Evolutionary conservation across 768 basidiomycete species (phyloP).

Genomic region (Rhodotorula babjevae): DNA sequence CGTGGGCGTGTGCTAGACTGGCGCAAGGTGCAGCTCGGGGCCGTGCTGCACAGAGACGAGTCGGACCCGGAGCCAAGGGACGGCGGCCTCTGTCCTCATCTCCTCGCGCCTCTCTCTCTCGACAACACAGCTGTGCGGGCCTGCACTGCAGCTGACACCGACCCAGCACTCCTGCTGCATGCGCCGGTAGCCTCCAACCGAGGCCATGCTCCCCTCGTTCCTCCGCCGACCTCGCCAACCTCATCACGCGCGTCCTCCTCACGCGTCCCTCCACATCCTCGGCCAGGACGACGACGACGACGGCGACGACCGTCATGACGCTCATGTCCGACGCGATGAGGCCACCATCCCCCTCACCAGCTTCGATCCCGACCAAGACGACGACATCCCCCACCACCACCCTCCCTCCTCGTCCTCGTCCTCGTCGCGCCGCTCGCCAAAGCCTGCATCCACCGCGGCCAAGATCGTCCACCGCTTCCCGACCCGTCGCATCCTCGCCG

Average conservation of each 20-base stretch:
- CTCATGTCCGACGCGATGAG: background rate
- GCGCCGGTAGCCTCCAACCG: background rate
- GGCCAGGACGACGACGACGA: background rate
- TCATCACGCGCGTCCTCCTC: background rate
- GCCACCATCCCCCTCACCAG: background rate
- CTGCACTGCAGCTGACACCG: background rate
- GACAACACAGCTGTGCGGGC: too few species aligned
- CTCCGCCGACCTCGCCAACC: background rate
- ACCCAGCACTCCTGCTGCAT: background rate
- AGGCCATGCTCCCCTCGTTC: conserved; percentile 1
- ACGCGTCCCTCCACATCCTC: background rate
- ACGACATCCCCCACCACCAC: background rate
- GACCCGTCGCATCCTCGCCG: conserved; percentile 3
- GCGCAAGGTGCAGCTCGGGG: too few species aligned
- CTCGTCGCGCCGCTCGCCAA: background rate
- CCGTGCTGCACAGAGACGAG: too few species aligned
- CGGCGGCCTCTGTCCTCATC: too few species aligned
- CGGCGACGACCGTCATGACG: background rate
- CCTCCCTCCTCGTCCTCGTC: background rate
- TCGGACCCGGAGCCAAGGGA: too few species aligned
- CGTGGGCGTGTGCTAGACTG: too few species aligned
- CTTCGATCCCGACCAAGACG: background rate
- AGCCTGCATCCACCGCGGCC: background rate
- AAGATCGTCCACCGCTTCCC: background rate
- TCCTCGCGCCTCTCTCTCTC: too few species aligned